Evolutionary conservation across 352 stramenopile genomes (phyloP).

Genomic region (Phytopythium helicoides): DNA sequence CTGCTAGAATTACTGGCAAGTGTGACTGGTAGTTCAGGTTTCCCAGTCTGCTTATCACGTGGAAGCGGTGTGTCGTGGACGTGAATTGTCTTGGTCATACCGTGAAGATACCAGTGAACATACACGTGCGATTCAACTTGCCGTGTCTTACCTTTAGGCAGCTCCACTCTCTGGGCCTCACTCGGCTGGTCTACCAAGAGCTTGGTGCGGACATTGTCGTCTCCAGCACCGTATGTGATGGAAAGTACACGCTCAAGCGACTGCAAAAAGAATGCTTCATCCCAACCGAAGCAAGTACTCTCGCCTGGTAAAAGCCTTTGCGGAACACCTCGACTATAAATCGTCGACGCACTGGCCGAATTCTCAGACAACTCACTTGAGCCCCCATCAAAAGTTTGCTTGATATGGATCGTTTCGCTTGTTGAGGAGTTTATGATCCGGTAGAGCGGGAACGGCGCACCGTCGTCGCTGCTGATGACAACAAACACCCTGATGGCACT

Average conservation of each 20-base stretch:
- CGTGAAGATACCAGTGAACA: constrained; percentile 81
- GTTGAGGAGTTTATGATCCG: constrained; percentile 76
- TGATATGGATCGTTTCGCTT: constrained; percentile 72
- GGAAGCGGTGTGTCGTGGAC: constrained; percentile 62
- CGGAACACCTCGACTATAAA: constrained; percentile 63
- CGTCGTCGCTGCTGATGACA: constrained; percentile 71
- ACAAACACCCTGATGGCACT: constrained; percentile 70
- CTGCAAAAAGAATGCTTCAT: constrained; percentile 78
- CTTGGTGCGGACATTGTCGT: constrained; percentile 39
- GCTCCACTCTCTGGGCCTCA: constrained; percentile 59
- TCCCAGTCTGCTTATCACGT: constrained; percentile 63
- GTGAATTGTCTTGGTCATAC: constrained; percentile 80
- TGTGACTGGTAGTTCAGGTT: constrained; percentile 28
- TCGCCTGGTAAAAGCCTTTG: constrained; percentile 70
- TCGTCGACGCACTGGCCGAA: constrained; percentile 20
- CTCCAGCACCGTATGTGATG: constrained; percentile 50
- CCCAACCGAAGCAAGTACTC: constrained; percentile 80
- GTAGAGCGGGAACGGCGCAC: constrained; percentile 63
- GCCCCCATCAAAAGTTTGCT: constrained; percentile 71
- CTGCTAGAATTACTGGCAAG: constrained; percentile 4
- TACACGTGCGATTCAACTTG: constrained; percentile 31
- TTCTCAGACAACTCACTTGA: constrained; percentile 44
- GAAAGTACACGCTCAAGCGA: constrained; percentile 60
- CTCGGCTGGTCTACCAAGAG: constrained; percentile 73
- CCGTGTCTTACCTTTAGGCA: constrained; percentile 37